phyloP scores from a whole-genome alignment of 441 rosid species.

The Gossypium aridum region DNA sequence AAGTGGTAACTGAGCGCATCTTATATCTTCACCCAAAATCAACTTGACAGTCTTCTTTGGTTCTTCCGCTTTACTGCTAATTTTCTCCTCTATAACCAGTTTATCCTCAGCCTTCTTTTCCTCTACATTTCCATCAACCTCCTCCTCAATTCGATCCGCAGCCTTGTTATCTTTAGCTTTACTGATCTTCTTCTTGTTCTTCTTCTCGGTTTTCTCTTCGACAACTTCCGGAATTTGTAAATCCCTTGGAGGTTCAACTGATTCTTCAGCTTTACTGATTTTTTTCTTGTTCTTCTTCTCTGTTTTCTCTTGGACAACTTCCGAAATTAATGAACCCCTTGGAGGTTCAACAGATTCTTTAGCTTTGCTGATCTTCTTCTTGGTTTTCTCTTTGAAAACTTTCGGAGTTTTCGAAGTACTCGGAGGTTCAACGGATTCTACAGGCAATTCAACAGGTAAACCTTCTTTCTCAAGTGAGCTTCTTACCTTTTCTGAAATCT shows the following conservation, averaged over 20 bases:
- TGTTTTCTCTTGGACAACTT: slow-evolving; percentile 33
- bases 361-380: slow-evolving; percentile 26
- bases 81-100: slow-evolving; percentile 39
- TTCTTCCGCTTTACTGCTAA: slow-evolving; percentile 22
- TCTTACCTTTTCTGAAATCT: slow-evolving; percentile 48
- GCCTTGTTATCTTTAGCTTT: slow-evolving; percentile 25
- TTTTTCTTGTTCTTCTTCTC: slow-evolving; percentile 28
- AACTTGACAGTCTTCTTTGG: slow-evolving; percentile 47
- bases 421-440: slow-evolving; percentile 48
- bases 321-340: slow-evolving; percentile 13
- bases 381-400: slow-evolving; percentile 32
- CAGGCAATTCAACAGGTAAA: slow-evolving; percentile 45
- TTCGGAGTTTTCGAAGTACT: slow-evolving; percentile 20
- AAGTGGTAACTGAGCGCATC: slow-evolving; percentile 47
- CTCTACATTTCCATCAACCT: slow-evolving; percentile 20
- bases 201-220: slow-evolving; percentile 31
- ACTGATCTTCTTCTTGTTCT: slow-evolving; percentile 26
- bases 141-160: slow-evolving; percentile 16
- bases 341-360: slow-evolving; percentile 19
- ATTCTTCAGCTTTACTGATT: slow-evolving; percentile 30
- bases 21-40: slow-evolving; percentile 50
- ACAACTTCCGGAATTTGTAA: slow-evolving; percentile 25
- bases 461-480: slow-evolving; percentile 42
- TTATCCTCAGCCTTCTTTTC: slow-evolving; percentile 44
- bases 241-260: slow-evolving; percentile 10